These are phyloP conservation scores for Fusarium citri DNA, from an alignment of 2,329 filamentous ascomycete species.

Conservation along the genomic window DNA sequence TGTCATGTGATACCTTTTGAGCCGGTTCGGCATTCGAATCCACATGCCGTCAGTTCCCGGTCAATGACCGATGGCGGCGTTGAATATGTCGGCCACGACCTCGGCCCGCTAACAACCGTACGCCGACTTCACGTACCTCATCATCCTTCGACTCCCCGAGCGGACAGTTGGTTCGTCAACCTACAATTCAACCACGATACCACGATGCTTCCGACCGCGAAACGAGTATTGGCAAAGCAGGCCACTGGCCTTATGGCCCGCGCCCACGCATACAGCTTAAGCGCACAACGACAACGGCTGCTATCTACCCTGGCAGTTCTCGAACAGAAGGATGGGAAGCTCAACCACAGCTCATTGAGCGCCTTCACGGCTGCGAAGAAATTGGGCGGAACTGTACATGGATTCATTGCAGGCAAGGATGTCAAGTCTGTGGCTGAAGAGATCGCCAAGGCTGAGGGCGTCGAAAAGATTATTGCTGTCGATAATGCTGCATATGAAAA, in stretches of 20 bases:
- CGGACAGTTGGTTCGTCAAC: constrained; percentile 29
- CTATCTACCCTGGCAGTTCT: constrained; percentile 91
- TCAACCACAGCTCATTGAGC: constrained; percentile 84
- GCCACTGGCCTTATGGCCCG: constrained; percentile 45
- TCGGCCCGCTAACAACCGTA: constrained; percentile 56
- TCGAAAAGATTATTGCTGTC: constrained; percentile 91
- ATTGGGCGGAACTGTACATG: constrained; percentile 86
- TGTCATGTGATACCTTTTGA: constrained; percentile 27
- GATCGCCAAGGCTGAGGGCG: constrained; percentile 87
- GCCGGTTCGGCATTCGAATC: constrained; percentile 40
- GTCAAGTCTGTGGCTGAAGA: constrained; percentile 82
- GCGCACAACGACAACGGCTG: constrained; percentile 60
- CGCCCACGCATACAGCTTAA: constrained; percentile 41
- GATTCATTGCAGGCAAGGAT: constrained; percentile 84
- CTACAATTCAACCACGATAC: constrained; percentile 24
- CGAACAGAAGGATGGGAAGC: constrained; percentile 90
- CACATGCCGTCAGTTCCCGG: constrained; percentile 42
- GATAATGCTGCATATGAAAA: constrained; percentile 94
- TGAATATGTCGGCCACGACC: constrained; percentile 44
- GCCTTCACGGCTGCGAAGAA: constrained; percentile 88
- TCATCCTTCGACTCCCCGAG: constrained; percentile 20
- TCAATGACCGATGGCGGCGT: constrained; percentile 46
- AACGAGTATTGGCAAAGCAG: constrained; percentile 46
- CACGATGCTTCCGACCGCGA: constrained; percentile 50
- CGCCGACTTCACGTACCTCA: constrained; percentile 35